Base-by-base conservation (phyloP, 108 stramenopile species). In the Skeletonema potamos region DNA sequence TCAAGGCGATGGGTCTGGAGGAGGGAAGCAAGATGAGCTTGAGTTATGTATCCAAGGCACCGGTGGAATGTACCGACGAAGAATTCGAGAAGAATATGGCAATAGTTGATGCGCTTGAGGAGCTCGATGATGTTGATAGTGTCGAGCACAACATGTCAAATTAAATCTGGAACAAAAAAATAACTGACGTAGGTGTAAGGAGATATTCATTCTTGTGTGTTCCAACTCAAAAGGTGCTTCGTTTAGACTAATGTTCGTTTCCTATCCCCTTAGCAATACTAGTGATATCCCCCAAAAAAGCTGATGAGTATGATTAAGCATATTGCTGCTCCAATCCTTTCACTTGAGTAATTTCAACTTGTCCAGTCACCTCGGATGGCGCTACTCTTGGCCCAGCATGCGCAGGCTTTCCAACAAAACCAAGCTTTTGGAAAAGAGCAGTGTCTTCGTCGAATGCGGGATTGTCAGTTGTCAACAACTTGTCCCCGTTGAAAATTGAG, bases 131-230 rank as follows among this genome's bases (percentile, higher is more conserved):
- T 81, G 98, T 99, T 3, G 96, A 96, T 63, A 77, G 76, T 56
- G 98, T 97, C 3, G 97, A 97, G 71, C 97, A 99, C 92, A 99
- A 99, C 87, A 97, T 97, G 92, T 80, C 82, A 24, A 95, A 96
- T 65, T 92, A 81, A 85, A 73, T 36, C 12, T 39, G 5, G 17
- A 54, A 36, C 48, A 58, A 27, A 58, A 27, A 27, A 32, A 27
- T n/a, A 41, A 41, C 39, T n/a, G 39, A 41, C 13, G n/a, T 41
- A 41, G 15, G 0, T 41, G 39, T 41, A 41, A 15, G n/a, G n/a
- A n/a, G n/a, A n/a, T n/a, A 41, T 41, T 41, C 39, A 41, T 41
- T n/a, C 39, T 32, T 39, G 13, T 2, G 37, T 39, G 12, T 39
- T 39, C 9, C 46, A 2, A 64, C 1, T 64, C 55, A 37, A 20